phyloP scores from a whole-genome alignment of 768 basidiomycete species.

The Scleroderma citrinum region DNA sequence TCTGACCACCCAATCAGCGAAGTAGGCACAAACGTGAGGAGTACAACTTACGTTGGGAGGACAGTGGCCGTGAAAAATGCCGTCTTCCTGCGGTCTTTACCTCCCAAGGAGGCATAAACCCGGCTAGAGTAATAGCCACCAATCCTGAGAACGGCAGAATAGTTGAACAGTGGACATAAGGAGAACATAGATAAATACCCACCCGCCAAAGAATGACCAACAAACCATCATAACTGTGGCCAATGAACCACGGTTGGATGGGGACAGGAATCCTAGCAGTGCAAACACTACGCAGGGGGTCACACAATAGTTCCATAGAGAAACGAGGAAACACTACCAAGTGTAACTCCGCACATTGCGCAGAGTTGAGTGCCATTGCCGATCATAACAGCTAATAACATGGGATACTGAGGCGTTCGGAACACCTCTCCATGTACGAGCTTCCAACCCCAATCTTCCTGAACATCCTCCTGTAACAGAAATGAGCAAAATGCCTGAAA shows the following conservation, averaged over 20 bases:
- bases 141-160: conserved; percentile 41
- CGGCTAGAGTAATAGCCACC: conserved; percentile 86
- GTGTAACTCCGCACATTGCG: conserved; percentile 83
- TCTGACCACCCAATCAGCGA: conserved; percentile 33
- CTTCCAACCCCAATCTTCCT: conserved; percentile 99
- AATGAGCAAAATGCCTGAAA: conserved; percentile 1
- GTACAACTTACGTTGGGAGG: conserved; percentile 67
- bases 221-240: conserved; percentile 91
- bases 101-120: conserved; percentile 73
- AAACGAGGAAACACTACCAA: conserved; percentile 43
- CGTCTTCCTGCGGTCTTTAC: conserved; percentile 71
- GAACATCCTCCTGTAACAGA: conserved; percentile 73
- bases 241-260: conserved; percentile 87
- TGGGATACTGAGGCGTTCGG: conserved; percentile 69
- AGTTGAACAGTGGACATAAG: not conserved
- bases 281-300: conserved; percentile 63
- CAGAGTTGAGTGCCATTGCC: conserved; percentile 77
- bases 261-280: conserved; percentile 87
- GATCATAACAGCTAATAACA: conserved; percentile 78
- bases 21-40: not conserved
- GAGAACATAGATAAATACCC: conserved; percentile 12
- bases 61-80: conserved; percentile 84
- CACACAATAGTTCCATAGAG: not conserved
- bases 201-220: conserved; percentile 92
- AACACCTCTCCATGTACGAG: conserved; percentile 96